phyloP scores from a whole-genome alignment of 768 basidiomycete genomes.

The Tylopilus sp. region DNA sequence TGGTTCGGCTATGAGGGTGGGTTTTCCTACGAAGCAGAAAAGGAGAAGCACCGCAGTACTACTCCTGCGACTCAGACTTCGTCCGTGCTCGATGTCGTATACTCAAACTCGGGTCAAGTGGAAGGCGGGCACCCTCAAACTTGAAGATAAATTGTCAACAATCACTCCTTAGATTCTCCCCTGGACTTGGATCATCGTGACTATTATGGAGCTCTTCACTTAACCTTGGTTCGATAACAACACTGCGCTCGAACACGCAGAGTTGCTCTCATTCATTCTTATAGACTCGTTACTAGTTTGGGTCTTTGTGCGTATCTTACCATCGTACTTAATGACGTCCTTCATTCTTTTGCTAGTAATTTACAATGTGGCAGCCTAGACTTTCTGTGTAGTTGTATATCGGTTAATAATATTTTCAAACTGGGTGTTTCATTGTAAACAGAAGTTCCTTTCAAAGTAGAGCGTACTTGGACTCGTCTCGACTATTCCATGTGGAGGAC shows the following conservation, averaged over 20 bases:
- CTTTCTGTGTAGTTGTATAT: neutral
- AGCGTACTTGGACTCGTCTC: no score
- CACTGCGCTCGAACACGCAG: neutral
- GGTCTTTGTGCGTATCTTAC: neutral
- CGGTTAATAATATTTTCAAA: no score
- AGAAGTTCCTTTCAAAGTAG: no score
- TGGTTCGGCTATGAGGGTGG: conserved; percentile 69
- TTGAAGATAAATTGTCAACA: neutral
- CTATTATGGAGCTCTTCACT: no score
- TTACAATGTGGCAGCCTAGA: neutral
- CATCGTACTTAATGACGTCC: neutral
- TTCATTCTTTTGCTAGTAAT: neutral
- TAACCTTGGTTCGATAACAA: neutral
- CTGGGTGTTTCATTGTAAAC: no score
- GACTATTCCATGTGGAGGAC: no score
- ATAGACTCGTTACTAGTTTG: neutral
- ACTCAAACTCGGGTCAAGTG: neutral
- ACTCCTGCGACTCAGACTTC: conserved; percentile 2
- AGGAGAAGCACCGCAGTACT: neutral
- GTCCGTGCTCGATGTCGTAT: neutral
- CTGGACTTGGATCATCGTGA: no score
- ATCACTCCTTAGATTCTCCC: no score
- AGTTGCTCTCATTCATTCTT: neutral
- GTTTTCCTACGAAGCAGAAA: conserved; percentile 15
- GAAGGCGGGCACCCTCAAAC: neutral